Conservation (phyloP, 2,329 filamentous ascomycete species). For the Aurifilum marmelostoma region DNA sequence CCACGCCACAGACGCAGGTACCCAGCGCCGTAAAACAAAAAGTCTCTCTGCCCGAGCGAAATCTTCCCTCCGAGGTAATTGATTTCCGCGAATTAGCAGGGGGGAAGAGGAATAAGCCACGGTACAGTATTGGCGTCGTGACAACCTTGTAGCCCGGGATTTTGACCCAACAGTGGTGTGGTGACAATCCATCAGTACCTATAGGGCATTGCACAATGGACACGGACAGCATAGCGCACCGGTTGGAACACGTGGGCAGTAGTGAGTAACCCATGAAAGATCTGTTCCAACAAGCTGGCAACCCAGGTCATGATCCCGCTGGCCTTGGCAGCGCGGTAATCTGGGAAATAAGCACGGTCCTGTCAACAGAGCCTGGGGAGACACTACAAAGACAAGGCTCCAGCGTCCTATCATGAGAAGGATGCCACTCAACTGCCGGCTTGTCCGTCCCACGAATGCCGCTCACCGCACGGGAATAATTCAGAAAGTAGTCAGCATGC, state of each 20-base stretch:
- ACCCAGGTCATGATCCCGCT: constrained; percentile 17
- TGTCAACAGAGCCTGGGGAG: neutral
- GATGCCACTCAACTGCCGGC: constrained; percentile 13
- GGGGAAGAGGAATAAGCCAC: neutral
- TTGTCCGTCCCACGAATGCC: constrained; percentile 4
- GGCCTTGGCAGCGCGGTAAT: neutral
- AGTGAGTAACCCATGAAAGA: neutral
- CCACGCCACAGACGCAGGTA: constrained; percentile 1
- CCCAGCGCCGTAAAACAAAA: neutral
- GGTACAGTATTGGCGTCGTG: neutral
- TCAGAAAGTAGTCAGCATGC: constrained; percentile 1
- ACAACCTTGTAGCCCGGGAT: neutral
- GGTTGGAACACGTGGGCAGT: neutral
- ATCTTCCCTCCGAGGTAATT: neutral
- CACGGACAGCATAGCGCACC: constrained; percentile 2
- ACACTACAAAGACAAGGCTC: neutral
- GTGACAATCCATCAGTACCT: neutral
- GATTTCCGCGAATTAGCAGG: neutral
- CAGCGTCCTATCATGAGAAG: neutral
- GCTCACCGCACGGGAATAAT: constrained; percentile 5
- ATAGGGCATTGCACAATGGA: neutral
- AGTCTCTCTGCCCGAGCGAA: neutral
- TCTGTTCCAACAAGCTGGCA: constrained; percentile 15
- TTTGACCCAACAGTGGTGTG: neutral
- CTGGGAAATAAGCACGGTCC: neutral